Percentiles rank a stretch among this genome's conserved stretches.
Evolutionary conservation across 2,329 filamentous ascomycete species (phyloP).

Genomic region (Trichophyton mentagrophytes): DNA sequence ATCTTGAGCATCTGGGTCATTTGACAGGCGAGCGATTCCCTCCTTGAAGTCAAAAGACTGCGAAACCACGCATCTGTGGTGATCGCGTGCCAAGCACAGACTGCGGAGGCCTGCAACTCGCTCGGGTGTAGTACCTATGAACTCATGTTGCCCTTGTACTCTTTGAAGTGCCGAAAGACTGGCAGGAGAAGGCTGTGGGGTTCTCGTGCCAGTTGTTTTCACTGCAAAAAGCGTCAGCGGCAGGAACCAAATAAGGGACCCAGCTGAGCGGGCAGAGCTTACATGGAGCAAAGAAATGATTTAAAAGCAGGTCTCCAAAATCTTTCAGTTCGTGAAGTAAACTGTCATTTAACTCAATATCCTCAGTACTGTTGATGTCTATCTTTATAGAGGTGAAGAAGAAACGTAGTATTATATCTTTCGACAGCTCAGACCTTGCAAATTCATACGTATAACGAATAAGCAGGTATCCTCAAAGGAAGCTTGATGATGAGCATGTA

Average conservation of each 20-base stretch:
- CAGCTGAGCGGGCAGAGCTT: no score
- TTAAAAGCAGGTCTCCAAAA: background rate
- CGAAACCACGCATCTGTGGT: constrained; percentile 14
- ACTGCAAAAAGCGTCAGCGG: background rate
- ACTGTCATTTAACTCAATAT: background rate
- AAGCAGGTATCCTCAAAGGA: no score
- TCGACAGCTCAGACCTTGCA: background rate
- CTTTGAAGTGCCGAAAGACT: background rate
- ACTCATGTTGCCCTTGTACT: background rate
- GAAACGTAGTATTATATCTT: background rate
- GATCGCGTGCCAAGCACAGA: constrained; percentile 13
- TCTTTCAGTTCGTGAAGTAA: background rate
- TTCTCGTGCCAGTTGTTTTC: background rate
- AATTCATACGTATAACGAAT: background rate
- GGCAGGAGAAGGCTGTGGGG: background rate
- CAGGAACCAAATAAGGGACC: background rate
- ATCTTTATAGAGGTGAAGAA: background rate
- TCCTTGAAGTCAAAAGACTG: constrained; percentile 12
- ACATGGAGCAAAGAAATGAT: background rate
- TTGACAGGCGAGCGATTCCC: constrained; percentile 10
- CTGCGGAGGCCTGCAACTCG: constrained; percentile 12
- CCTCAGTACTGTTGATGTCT: background rate
- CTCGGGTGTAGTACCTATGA: constrained; percentile 10
- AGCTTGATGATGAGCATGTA: no score
- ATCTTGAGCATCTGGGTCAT: constrained; percentile 10